These are phyloP conservation scores for Naganishia cerealis DNA, from an alignment of 1,284 basidiomycete genomes.

Conservation along the genomic window DNA sequence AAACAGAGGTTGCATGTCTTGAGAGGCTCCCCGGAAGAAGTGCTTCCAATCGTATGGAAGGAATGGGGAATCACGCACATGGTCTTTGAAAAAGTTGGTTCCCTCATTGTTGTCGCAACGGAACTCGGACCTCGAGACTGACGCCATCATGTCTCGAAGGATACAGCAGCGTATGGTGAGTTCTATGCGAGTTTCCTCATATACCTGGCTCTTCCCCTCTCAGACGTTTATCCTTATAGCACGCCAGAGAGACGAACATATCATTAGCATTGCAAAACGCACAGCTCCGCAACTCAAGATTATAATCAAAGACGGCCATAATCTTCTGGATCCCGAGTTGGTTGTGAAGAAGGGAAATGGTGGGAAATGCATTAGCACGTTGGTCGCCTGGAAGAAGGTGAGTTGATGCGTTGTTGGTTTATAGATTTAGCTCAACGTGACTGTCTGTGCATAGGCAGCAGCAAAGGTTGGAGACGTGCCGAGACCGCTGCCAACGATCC, in stretches of 20 bases:
- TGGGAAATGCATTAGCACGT: constrained; percentile 49
- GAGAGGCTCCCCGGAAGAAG: constrained; percentile 56
- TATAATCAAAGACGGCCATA: constrained; percentile 52
- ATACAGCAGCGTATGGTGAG: constrained; percentile 44
- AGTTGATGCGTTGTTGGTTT: constrained; percentile 11
- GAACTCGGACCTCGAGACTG: constrained; percentile 25
- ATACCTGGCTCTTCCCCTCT: background rate
- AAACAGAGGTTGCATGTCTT: constrained; percentile 57
- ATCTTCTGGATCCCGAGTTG: constrained; percentile 53
- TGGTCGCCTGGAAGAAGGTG: constrained; percentile 49
- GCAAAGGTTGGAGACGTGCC: constrained; percentile 41
- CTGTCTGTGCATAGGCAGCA: constrained; percentile 39
- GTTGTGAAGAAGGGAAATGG: constrained; percentile 45
- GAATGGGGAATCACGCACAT: constrained; percentile 59
- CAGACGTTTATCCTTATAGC: constrained; percentile 1
- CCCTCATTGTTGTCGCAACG: constrained; percentile 39
- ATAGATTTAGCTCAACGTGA: background rate
- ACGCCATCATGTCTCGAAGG: constrained; percentile 21
- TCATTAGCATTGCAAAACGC: constrained; percentile 44
- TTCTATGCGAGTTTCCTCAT: background rate
- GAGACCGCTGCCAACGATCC: constrained; percentile 41
- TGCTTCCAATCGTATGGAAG: constrained; percentile 55
- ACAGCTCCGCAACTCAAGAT: constrained; percentile 45
- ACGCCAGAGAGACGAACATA: constrained; percentile 39
- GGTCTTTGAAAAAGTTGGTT: constrained; percentile 52